Evolutionary conservation across 2,329 filamentous ascomycete species (phyloP), one percentile per base, ranked within the genome.

Genomic region (Neonectria ditissima): DNA sequence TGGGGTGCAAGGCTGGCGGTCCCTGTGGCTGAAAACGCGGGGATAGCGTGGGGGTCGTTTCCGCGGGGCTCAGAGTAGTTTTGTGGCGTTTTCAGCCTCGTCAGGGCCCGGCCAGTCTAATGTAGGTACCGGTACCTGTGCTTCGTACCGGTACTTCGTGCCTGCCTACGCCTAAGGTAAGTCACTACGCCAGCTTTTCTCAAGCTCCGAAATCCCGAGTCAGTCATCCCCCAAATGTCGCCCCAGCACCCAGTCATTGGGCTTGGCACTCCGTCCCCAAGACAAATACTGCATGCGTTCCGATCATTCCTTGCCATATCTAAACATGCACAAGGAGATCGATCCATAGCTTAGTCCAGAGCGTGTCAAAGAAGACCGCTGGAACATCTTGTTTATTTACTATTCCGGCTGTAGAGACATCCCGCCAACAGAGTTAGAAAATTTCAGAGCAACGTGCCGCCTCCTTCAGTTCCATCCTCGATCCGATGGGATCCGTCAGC

Each of bases 341-440:
- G 11, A 10, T 32, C 32, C 18, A 48, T 37, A 43, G 39, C 28
- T 43, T 41, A 47, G 18, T 32, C 44, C 47, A 22, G 54, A 55
- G 16, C 43, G 22, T 48, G 55, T 59, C 43, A 30, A 64, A 47
- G 39, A 53, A 50, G 34, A 65, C 32, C 52, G 57, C 60, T 67
- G 50, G 65, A 65, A 53, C 61, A 62, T 71, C 41, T 59, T 63
- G 61, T 61, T 62, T 71, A 66, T 69, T 66, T 71, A 71, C 67
- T 68, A 65, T 59, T 69, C 66, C 62, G 63, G 56, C 66, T 70
- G 67, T 66, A 62, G 63, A 66, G 50, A 69, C 62, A 65, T 62
- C 58, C 61, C 59, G 54, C 55, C 65, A 65, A 63, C 65, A 71
- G 52, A 70, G 55, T 51, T 55, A 65, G 58, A 63, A 62, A 65